Evolutionary conservation across 2,329 filamentous ascomycete genomes (phyloP), one percentile per base, ranked within the genome.

Genomic region (Nothopassalora personata): DNA sequence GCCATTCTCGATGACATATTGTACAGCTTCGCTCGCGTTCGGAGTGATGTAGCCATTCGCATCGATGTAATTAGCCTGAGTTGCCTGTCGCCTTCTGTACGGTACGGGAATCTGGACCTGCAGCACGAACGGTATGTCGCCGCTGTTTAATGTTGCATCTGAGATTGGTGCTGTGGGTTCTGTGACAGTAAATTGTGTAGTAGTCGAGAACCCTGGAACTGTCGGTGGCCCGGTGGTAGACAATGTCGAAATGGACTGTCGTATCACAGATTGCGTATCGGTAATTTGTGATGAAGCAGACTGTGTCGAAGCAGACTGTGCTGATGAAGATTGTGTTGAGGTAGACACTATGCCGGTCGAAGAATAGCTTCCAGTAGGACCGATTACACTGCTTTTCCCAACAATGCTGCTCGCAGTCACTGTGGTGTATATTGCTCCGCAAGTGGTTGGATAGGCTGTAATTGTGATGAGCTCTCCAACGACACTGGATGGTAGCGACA

Each of bases 11-110:
- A 75, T 72, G 8, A 58, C 56, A 60, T 70, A 74, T 27, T 67
- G 63, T 8, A 67, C 68, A 1, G 72, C 73, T 31, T 62, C 27
- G 23, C 58, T 66, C 10, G 61, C 54, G 45, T 72, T 62, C 9
- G 67, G 71, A 2, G 72, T 73, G 5, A 70, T 71, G 56, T 72
- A 71, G 10, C 73, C 72, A 45, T 71, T 68, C 4, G 61, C 58
- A 43, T 67, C 66, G 1, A 74, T 49, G 63, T 68, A 75, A 15
- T 65, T 64, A 5, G 61, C 59, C 13, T 45, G 46, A 27, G 60
- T 53, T 6, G 64, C 60, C 56, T 71, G 69, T 54, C 67, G 58
- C 60, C 57, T 67, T 48, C 55, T 58, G 13, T 55, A 55, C 18
- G 59, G 27, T 13, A 47, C 23, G 8, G 18, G 58, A 2, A 58